phyloP scores from a whole-genome alignment of 164 flowering plant genomes.

The Vitis vinifera region DNA sequence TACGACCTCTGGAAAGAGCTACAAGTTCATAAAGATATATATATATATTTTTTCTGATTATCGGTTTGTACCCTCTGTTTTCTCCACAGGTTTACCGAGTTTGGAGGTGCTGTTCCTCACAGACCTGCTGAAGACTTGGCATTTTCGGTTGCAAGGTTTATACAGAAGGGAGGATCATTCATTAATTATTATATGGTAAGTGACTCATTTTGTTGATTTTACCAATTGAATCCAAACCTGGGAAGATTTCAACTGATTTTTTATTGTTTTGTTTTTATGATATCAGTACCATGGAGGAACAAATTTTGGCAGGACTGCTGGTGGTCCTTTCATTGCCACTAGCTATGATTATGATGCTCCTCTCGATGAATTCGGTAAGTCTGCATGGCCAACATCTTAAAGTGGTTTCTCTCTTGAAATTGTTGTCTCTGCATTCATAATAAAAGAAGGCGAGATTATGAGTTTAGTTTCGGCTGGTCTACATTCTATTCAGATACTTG shows the following conservation, averaged over 20 bases:
- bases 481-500: too few relatives aligned
- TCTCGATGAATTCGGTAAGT: constrained; percentile 98
- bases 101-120: constrained; percentile 90
- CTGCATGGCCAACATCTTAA: too few relatives aligned
- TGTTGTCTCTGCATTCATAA: too few relatives aligned
- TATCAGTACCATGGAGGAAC: constrained; percentile 98
- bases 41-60: not conserved
- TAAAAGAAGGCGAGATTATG: too few relatives aligned
- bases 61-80: not conserved
- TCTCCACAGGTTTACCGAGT: constrained; percentile 75
- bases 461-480: too few relatives aligned
- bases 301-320: constrained; percentile 96
- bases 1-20: not conserved
- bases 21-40: not conserved
- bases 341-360: constrained; percentile 99
- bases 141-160: constrained; percentile 88
- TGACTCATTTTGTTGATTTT: constrained; percentile 1
- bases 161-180: constrained; percentile 93
- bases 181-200: constrained; percentile 94
- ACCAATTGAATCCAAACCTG: not conserved
- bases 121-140: constrained; percentile 97
- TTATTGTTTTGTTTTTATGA: constrained; percentile 6
- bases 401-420: too few relatives aligned
- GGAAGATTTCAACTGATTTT: constrained; percentile 1
- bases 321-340: constrained; percentile 98